These are phyloP conservation scores for Aspergillus conjunctus DNA, from an alignment of 495 filamentous ascomycete species.

Conservation along the genomic window DNA sequence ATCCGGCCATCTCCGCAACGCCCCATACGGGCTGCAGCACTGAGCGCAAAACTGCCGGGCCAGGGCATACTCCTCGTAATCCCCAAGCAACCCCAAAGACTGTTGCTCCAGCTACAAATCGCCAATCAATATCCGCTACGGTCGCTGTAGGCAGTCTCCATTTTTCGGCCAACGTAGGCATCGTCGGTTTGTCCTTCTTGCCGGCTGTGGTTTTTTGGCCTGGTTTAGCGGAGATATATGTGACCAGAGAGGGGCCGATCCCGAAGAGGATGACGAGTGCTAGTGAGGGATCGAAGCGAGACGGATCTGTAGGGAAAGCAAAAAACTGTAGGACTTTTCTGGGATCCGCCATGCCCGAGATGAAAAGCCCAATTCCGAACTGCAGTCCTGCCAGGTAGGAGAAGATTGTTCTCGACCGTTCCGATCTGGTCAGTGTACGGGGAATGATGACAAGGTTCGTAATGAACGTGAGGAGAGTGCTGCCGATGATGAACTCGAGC, in stretches of 20 bases:
- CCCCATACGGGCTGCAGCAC: slow-evolving; percentile 55
- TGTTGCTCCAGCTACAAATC: slow-evolving; percentile 52
- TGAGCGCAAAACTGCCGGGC: slow-evolving; percentile 52
- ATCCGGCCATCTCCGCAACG: slow-evolving; percentile 51
- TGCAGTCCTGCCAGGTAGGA: slow-evolving; percentile 51
- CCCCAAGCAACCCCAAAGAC: slow-evolving; percentile 61
- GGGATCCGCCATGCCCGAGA: slow-evolving; percentile 58
- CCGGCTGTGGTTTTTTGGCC: slow-evolving; percentile 26
- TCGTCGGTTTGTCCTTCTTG: slow-evolving; percentile 19
- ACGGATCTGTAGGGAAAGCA: slow-evolving; percentile 43
- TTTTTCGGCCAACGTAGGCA: slow-evolving; percentile 44
- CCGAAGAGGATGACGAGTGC: slow-evolving; percentile 54
- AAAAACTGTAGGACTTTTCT: slow-evolving; percentile 59
- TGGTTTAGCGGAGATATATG: slow-evolving; percentile 36
- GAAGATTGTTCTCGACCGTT: slow-evolving; percentile 32
- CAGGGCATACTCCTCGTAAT: slow-evolving; percentile 57
- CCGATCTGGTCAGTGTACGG: slow-evolving; percentile 29
- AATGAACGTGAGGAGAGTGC: slow-evolving; percentile 36
- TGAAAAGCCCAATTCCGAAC: slow-evolving; percentile 56
- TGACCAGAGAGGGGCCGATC: slow-evolving; percentile 46
- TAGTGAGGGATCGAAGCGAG: slow-evolving; percentile 57
- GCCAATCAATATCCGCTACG: slow-evolving; percentile 54
- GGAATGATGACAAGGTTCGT: slow-evolving; percentile 37
- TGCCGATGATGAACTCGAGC: slow-evolving; percentile 36
- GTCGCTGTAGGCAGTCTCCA: slow-evolving; percentile 52